Conservation (phyloP, 768 basidiomycete species). For the Tricholoma hemisulphureum region DNA sequence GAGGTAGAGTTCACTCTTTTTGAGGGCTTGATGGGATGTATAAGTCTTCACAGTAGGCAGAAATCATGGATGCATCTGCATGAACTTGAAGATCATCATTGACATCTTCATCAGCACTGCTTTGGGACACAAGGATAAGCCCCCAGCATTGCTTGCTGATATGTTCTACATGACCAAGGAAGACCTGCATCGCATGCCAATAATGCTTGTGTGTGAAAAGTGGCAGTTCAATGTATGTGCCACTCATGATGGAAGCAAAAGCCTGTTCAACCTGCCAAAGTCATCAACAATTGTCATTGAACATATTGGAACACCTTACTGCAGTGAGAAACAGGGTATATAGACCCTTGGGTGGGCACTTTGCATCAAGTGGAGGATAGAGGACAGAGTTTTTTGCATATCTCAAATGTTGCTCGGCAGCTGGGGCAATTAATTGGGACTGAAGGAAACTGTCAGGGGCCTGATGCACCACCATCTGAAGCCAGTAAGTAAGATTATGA, state of each 20-base stretch:
- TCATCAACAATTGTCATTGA: not conserved
- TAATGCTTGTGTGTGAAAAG: too few species aligned
- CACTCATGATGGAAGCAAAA: not conserved
- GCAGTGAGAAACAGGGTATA: slow-evolving; percentile 6
- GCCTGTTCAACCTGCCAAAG: not conserved
- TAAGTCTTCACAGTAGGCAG: not conserved
- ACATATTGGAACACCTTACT: slow-evolving; percentile 2
- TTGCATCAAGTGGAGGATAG: slow-evolving; percentile 1
- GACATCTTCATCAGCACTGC: not conserved
- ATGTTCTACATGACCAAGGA: not conserved
- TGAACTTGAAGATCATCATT: not conserved
- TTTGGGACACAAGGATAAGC: not conserved
- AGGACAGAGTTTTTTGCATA: slow-evolving; percentile 7
- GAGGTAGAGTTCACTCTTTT: too few species aligned
- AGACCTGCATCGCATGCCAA: too few species aligned
- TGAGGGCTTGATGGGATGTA: too few species aligned
- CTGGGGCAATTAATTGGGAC: slow-evolving; percentile 5
- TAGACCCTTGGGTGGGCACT: slow-evolving; percentile 9
- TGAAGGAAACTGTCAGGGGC: slow-evolving; percentile 9
- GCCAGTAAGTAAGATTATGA: not conserved
- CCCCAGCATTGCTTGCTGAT: slow-evolving; percentile 5
- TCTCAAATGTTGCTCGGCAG: slow-evolving; percentile 3
- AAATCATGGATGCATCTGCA: slow-evolving; percentile 14
- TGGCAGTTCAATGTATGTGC: not conserved
- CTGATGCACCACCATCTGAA: not conserved